Evolutionary conservation across 129 eudicot species (phyloP).

Genomic region (Deinandra increscens): DNA sequence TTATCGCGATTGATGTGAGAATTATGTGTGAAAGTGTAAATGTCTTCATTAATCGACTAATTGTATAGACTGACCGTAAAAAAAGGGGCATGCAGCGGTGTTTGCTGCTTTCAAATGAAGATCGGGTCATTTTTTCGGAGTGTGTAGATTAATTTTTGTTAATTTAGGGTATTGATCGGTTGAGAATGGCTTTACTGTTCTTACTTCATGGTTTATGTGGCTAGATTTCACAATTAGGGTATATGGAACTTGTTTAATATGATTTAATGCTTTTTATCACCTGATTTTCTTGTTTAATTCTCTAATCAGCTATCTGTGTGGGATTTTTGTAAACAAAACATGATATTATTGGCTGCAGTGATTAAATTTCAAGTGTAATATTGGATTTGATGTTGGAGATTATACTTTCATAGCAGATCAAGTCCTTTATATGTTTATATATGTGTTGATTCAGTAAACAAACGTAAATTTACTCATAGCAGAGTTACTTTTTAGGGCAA

Average conservation of each 20-base stretch:
- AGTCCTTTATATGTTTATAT: neutral
- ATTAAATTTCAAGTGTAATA: neutral
- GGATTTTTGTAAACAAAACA: no score
- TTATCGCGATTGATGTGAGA: neutral
- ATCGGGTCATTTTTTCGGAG: no score
- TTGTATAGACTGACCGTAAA: neutral
- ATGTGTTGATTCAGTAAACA: no score
- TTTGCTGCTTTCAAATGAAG: neutral
- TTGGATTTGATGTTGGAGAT: slow-evolving; percentile 14
- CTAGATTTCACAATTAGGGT: slow-evolving; percentile 2
- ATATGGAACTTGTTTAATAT: neutral
- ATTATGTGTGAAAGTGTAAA: neutral
- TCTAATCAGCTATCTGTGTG: neutral
- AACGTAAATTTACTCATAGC: no score
- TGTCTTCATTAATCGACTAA: neutral
- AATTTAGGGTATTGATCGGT: slow-evolving; percentile 7
- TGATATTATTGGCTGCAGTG: neutral
- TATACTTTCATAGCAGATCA: neutral
- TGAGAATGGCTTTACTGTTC: slow-evolving; percentile 2
- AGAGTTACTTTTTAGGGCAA: no score
- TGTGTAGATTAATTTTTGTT: slow-evolving; percentile 11
- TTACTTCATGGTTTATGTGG: slow-evolving; percentile 3
- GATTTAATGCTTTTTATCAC: neutral
- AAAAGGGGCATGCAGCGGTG: neutral
- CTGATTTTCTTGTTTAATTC: neutral